phyloP scores from a whole-genome alignment of 2,329 filamentous ascomycete species.

The Pseudocercospora musae region DNA sequence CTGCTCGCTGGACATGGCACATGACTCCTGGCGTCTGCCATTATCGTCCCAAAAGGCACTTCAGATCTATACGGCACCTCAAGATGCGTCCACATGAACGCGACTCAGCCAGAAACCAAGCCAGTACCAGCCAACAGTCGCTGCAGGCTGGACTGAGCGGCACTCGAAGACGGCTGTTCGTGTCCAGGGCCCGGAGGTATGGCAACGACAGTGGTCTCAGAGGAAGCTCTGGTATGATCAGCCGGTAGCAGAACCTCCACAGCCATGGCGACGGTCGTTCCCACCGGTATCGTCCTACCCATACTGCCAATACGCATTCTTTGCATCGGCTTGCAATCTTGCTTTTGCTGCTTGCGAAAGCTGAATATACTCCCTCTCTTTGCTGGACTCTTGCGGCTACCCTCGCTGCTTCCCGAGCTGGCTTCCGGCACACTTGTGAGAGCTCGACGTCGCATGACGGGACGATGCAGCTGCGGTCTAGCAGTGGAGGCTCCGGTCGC shows the following conservation, averaged over 20 bases:
- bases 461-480: slow-evolving; percentile 22
- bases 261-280: slow-evolving; percentile 29
- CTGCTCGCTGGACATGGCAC: neutral
- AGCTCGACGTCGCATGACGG: slow-evolving; percentile 33
- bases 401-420: slow-evolving; percentile 43
- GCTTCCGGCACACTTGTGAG: slow-evolving; percentile 48
- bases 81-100: neutral
- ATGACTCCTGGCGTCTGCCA: neutral
- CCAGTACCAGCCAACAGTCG: slow-evolving; percentile 14
- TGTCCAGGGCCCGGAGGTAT: neutral
- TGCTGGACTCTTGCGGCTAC: slow-evolving; percentile 26
- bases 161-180: slow-evolving; percentile 8
- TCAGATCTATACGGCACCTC: neutral
- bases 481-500: slow-evolving; percentile 20
- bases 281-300: slow-evolving; percentile 29
- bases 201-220: slow-evolving; percentile 13
- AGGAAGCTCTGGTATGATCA: slow-evolving; percentile 13
- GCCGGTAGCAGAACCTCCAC: slow-evolving; percentile 13
- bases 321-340: slow-evolving; percentile 17
- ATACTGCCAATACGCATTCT: slow-evolving; percentile 29
- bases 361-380: slow-evolving; percentile 26
- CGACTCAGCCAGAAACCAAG: neutral
- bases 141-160: slow-evolving; percentile 20
- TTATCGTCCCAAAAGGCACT: neutral
- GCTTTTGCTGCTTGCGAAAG: slow-evolving; percentile 23